Evolutionary conservation across 768 basidiomycete genomes (phyloP).

Genomic region (Termitomyces sp.): DNA sequence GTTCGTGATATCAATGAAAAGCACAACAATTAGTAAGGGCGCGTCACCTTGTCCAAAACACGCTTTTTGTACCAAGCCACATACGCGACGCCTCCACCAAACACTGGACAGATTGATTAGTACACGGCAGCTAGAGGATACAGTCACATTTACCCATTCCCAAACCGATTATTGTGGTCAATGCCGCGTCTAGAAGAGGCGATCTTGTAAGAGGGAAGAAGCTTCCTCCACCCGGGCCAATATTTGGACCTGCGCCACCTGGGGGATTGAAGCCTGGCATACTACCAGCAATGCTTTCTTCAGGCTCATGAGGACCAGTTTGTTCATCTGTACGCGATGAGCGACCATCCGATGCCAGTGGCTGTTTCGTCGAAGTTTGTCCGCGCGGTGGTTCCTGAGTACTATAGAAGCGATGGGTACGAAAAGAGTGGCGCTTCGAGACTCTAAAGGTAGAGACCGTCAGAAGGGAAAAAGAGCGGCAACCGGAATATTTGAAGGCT

Average conservation of each 20-base stretch:
- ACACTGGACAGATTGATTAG: constrained; percentile 34
- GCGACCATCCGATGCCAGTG: constrained; percentile 9
- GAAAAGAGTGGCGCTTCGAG: neutral
- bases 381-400: constrained; percentile 4
- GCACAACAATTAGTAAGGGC: neutral
- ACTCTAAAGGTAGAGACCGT: neutral
- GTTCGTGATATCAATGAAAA: neutral
- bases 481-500: constrained; percentile 2
- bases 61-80: constrained; percentile 78
- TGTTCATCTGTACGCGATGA: constrained; percentile 1
- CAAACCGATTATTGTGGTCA: constrained; percentile 59
- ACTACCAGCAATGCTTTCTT: constrained; percentile 31
- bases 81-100: constrained; percentile 69
- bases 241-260: constrained; percentile 28
- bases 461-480: neutral
- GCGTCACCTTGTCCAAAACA: constrained; percentile 68
- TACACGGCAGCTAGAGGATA: neutral
- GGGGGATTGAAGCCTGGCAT: constrained; percentile 37
- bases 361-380: constrained; percentile 1
- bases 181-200: constrained; percentile 46
- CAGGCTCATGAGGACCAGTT: constrained; percentile 33
- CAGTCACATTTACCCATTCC: constrained; percentile 41
- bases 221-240: constrained; percentile 21
- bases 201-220: constrained; percentile 32
- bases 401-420: constrained; percentile 15